Percentiles rank a stretch among this genome's conserved stretches.
phyloP scores from a whole-genome alignment of 176 grass and related monocot genomes.

The Oryza rufipogon region DNA sequence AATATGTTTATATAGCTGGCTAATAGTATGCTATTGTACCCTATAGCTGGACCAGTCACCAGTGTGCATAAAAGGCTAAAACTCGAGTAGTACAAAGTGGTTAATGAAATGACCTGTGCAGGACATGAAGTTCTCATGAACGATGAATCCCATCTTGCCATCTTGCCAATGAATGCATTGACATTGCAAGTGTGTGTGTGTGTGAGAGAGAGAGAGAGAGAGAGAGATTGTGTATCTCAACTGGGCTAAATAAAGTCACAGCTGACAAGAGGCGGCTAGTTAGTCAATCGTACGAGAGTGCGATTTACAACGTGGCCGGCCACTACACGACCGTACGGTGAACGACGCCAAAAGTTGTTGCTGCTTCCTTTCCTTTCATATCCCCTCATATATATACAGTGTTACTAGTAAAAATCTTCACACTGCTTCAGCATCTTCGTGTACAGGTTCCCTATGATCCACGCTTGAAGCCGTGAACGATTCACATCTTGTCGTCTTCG shows the following conservation, averaged over 20 bases:
- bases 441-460: too few species aligned
- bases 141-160: neutral
- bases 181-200: too few species aligned
- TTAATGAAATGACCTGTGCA: neutral
- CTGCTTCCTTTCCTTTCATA: too few species aligned
- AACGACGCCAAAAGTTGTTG: neutral
- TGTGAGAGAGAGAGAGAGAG: neutral
- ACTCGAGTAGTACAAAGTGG: neutral
- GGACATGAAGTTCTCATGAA: neutral
- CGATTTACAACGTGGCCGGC: neutral
- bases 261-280: neutral
- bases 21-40: too few species aligned
- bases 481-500: neutral
- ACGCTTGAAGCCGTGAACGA: too few species aligned
- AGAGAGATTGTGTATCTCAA: neutral
- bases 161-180: neutral
- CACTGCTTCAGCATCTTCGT: too few species aligned
- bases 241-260: neutral
- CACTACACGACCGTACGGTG: neutral
- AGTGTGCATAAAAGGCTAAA: constrained; percentile 2
- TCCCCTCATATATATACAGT: too few species aligned
- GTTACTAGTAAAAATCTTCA: too few species aligned
- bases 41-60: neutral
- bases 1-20: too few species aligned
- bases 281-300: neutral